Percentiles rank a stretch among this genome's conserved stretches.
These are phyloP conservation scores for Agrocybe praecox DNA, from an alignment of 768 basidiomycete species.

Conservation along the genomic window DNA sequence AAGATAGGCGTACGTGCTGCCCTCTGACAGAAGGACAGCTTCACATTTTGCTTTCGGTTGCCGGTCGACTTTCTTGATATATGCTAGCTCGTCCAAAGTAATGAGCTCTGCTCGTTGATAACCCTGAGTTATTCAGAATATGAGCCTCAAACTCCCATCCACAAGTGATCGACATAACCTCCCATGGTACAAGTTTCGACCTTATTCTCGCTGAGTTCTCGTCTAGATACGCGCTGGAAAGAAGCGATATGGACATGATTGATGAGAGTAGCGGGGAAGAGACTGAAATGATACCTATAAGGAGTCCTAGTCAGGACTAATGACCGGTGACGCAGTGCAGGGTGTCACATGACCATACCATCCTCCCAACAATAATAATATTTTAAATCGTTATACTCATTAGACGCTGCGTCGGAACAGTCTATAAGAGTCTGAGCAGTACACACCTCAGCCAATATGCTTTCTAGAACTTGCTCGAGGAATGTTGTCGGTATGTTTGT, in stretches of 20 bases:
- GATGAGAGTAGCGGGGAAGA: not conserved
- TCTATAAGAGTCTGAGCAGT: constrained; percentile 1
- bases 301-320: not conserved
- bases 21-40: constrained; percentile 80
- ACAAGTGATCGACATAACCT: constrained; percentile 52
- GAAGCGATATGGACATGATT: constrained; percentile 73
- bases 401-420: not conserved
- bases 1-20: constrained; percentile 78
- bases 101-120: constrained; percentile 94
- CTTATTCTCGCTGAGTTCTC: constrained; percentile 87
- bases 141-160: constrained; percentile 13
- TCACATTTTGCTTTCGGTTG: constrained; percentile 76
- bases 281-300: not conserved
- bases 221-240: constrained; percentile 84
- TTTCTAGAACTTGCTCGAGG: constrained; percentile 21
- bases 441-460: constrained; percentile 13
- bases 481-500: constrained; percentile 19
- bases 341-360: constrained; percentile 22
- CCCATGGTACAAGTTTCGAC: constrained; percentile 94
- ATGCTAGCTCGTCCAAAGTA: constrained; percentile 81
- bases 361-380: constrained; percentile 3
- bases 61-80: constrained; percentile 90
- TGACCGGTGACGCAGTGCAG: not conserved
- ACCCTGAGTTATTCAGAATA: constrained; percentile 51
- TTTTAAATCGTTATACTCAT: not conserved